Evolutionary conservation across 108 stramenopile species (phyloP).

Genomic region (Cylindrotheca closterium): DNA sequence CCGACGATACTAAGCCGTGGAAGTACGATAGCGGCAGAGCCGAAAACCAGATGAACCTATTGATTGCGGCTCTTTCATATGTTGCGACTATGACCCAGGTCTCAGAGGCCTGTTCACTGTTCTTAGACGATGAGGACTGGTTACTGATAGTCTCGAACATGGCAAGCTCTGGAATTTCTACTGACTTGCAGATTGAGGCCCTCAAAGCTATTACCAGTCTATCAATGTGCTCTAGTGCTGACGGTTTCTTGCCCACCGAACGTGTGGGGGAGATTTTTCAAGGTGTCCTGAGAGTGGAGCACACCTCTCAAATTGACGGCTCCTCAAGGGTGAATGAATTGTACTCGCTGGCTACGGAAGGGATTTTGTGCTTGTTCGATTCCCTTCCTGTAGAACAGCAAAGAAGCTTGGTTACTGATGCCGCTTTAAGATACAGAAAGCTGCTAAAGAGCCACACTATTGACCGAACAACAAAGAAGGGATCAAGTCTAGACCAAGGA

Average conservation of each 20-base stretch:
- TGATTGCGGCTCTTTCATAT: slow-evolving; percentile 28
- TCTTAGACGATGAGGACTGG: slow-evolving; percentile 22
- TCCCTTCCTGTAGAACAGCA: slow-evolving; percentile 25
- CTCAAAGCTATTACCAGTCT: slow-evolving; percentile 24
- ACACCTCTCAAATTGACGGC: not conserved
- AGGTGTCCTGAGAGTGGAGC: slow-evolving; percentile 7
- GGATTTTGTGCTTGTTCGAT: slow-evolving; percentile 45
- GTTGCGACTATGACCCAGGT: slow-evolving; percentile 32
- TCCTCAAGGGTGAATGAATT: not conserved
- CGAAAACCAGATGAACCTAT: slow-evolving; percentile 24
- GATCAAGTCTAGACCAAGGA: slow-evolving; percentile 18
- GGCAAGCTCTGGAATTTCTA: slow-evolving; percentile 4
- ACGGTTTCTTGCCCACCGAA: slow-evolving; percentile 7
- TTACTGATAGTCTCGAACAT: slow-evolving; percentile 30
- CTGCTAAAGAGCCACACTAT: slow-evolving; percentile 32
- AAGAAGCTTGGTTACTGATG: slow-evolving; percentile 16
- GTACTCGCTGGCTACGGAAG: slow-evolving; percentile 34
- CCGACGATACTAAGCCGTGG: slow-evolving; percentile 14
- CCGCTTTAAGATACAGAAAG: slow-evolving; percentile 30
- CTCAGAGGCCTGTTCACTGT: not conserved
- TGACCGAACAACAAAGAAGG: slow-evolving; percentile 23
- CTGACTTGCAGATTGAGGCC: slow-evolving; percentile 22
- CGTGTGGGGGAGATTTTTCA: slow-evolving; percentile 16
- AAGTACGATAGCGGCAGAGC: slow-evolving; percentile 17
- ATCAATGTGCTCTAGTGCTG: slow-evolving; percentile 19